Percentiles rank a stretch among this genome's conserved stretches.
phyloP scores from a whole-genome alignment of 225 moss, liverwort and hornwort genomes.

The Marchantia paleacea region DNA sequence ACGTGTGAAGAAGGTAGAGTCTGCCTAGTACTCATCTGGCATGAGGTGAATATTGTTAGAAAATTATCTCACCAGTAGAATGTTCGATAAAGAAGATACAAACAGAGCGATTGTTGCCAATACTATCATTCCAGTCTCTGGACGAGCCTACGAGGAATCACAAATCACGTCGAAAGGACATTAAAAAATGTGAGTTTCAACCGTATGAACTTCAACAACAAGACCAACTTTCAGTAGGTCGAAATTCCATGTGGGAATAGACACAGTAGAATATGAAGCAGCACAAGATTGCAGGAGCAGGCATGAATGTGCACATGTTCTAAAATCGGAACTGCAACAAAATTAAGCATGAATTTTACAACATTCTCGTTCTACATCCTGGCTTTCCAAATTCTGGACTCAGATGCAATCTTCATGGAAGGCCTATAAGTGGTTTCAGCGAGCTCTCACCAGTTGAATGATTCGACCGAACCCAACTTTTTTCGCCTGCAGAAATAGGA shows the following conservation, averaged over 20 bases:
- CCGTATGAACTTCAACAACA: too few relatives aligned
- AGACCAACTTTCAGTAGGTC: too few relatives aligned
- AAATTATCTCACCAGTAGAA: slow-evolving; percentile 57
- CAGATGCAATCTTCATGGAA: background rate
- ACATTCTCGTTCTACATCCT: too few relatives aligned
- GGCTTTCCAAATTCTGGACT: background rate
- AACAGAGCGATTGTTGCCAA: slow-evolving; percentile 78
- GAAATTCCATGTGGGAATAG: too few relatives aligned
- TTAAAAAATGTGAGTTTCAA: too few relatives aligned
- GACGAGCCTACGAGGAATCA: slow-evolving; percentile 51
- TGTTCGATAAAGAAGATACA: slow-evolving; percentile 74
- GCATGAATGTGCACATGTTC: too few relatives aligned
- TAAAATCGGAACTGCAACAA: too few relatives aligned
- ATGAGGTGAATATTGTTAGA: background rate
- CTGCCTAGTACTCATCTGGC: background rate
- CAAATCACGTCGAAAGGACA: background rate
- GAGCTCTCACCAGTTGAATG: slow-evolving; percentile 42
- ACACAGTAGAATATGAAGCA: too few relatives aligned
- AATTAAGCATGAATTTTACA: too few relatives aligned
- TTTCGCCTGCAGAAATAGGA: slow-evolving; percentile 46
- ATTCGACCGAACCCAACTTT: slow-evolving; percentile 71
- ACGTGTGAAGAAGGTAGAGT: background rate
- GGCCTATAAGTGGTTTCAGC: background rate
- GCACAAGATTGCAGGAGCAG: too few relatives aligned
- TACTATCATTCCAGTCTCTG: slow-evolving; percentile 54